Conservation (phyloP, 1,284 basidiomycete species). For the Cyathus pygmaeus region DNA sequence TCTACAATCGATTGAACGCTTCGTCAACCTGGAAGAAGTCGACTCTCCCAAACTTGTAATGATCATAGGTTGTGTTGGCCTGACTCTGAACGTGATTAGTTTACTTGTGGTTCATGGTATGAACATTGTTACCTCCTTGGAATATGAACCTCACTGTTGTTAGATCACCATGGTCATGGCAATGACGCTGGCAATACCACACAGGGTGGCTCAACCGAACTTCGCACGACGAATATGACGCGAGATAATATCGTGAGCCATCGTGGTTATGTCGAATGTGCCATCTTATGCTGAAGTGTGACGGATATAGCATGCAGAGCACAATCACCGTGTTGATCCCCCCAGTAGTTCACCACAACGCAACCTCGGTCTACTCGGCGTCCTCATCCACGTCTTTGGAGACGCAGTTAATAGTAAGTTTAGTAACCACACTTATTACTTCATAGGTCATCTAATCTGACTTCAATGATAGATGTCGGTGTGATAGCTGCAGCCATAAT, state of each 20-base stretch:
- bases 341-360: slow-evolving; percentile 40
- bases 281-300: no score
- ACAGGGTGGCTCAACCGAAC: slow-evolving; percentile 11
- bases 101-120: slow-evolving; percentile 57
- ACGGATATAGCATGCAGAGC: slow-evolving; percentile 50
- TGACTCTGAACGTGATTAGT: slow-evolving; percentile 55
- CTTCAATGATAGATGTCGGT: no score
- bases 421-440: slow-evolving; percentile 1
- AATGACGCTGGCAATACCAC: slow-evolving; percentile 28
- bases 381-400: slow-evolving; percentile 56
- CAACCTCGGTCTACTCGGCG: slow-evolving; percentile 54
- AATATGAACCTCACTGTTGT: no score
- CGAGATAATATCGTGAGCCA: no score
- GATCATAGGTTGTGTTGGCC: no score
- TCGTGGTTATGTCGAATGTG: no score
- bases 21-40: slow-evolving; percentile 51
- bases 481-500: slow-evolving; percentile 55
- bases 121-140: no score
- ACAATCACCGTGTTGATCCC: slow-evolving; percentile 55
- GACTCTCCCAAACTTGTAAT: slow-evolving; percentile 52
- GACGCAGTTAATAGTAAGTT: slow-evolving; percentile 59
- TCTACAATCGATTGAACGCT: slow-evolving; percentile 59
- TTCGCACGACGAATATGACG: slow-evolving; percentile 25
- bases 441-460: slow-evolving; percentile 3
- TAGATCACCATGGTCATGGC: slow-evolving; percentile 47